Percentiles rank a stretch among this genome's conserved stretches.
Evolutionary conservation across 345 rosid genomes (phyloP).

Genomic region (Eucalyptus fibrosa): DNA sequence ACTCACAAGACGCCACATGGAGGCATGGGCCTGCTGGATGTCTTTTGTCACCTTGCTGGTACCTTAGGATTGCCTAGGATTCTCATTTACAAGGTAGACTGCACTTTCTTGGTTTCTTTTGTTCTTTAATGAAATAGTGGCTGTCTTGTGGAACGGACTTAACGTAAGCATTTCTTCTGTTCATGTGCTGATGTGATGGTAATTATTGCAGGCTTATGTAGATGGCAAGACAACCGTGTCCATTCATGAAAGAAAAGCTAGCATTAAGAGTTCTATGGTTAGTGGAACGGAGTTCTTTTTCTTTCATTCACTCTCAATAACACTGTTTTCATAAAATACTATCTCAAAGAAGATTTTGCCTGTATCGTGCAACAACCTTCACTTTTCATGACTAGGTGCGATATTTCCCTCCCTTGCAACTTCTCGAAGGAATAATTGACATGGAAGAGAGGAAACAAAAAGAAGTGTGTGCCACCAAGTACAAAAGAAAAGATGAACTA

Average conservation of each 20-base stretch:
- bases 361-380: not conserved
- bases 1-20: too few relatives aligned
- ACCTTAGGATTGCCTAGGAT: conserved; percentile 81
- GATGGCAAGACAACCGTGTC: conserved; percentile 92
- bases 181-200: conserved; percentile 1
- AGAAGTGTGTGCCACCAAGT: conserved; percentile 47
- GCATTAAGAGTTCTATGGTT: conserved; percentile 82
- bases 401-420: conserved; percentile 84
- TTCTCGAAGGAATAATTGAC: conserved; percentile 61
- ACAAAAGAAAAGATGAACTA: conserved; percentile 24
- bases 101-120: not conserved
- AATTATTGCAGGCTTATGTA: conserved; percentile 47
- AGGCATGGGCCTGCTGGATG: too few relatives aligned
- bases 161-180: not conserved
- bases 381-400: conserved; percentile 35
- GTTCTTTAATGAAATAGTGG: not conserved
- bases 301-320: not conserved
- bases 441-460: conserved; percentile 70
- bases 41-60: conserved; percentile 59
- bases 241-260: conserved; percentile 77
- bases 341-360: not conserved
- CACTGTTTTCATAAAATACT: not conserved
- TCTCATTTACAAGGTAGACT: conserved; percentile 67
- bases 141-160: not conserved
- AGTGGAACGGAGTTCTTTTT: not conserved